Evolutionary conservation across 1,284 basidiomycete species (phyloP), one percentile per base, ranked within the genome.

Genomic region (Farysia itapuensis): DNA sequence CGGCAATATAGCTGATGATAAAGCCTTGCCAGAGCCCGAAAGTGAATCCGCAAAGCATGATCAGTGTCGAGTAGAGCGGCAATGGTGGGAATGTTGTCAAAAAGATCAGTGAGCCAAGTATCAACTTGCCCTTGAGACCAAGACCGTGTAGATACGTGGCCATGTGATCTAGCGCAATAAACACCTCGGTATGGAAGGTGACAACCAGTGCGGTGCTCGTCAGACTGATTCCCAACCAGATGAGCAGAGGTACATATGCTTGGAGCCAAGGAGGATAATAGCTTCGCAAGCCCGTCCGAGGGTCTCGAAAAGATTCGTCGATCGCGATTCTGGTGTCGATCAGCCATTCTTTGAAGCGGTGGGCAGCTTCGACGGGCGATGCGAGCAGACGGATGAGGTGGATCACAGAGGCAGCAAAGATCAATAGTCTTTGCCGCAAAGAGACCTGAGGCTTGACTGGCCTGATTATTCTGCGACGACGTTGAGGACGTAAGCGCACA

Each of bases 41-140:
- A 13, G 88, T 89, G 78, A 90, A 91, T 28, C 89, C 89, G 46
- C 88, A 88, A 58, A 91, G 82, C 68, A 88, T 83, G 77, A 90
- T 89, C 78, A 91, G 81, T 8, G 89, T 91, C 63, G 88, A 90
- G 78, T 91, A 91, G 59, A 91, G 80, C 32, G 89, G 89, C 39
- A 91, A 69, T 30, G 89, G 89, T 43, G 89, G 77, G 73, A 66
- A 80, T 64, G 53, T 79, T 70, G 52, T 74, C 37, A 74, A 39
- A 36, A 75, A 75, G 50, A 76, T 72, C 40, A 75, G 60, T 29
- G 52, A 49, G 35, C 73, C 71, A 21, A 74, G 54, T 30, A 68
- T 43, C 6, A 67, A 26, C 32, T 67, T 63, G 22, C 72, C 72
- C 29, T 42, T 39, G 12, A 60, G 24, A 4, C 73, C 74, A 15